phyloP scores from a whole-genome alignment of 2,329 filamentous ascomycete genomes.

The Phoma herbarum region DNA sequence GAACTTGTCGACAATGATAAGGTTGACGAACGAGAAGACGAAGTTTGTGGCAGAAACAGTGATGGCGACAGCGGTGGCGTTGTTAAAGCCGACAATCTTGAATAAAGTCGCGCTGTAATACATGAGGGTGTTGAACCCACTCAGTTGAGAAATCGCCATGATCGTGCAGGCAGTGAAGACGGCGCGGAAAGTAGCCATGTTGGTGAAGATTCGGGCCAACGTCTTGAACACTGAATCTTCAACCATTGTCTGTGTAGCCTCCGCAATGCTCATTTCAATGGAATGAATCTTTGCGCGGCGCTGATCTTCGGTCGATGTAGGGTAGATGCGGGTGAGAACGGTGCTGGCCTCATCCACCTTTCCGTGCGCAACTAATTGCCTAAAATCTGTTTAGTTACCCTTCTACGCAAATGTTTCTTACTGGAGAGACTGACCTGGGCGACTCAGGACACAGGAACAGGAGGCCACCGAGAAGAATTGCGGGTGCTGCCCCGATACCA shows the following conservation, averaged over 20 bases:
- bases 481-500: constrained; percentile 48
- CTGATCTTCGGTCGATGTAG: constrained; percentile 37
- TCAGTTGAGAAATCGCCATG: constrained; percentile 50
- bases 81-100: constrained; percentile 75
- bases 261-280: constrained; percentile 45
- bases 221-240: constrained; percentile 46
- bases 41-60: constrained; percentile 85
- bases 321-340: constrained; percentile 48
- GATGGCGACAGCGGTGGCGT: constrained; percentile 80
- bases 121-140: constrained; percentile 78
- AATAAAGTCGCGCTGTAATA: constrained; percentile 66
- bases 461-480: constrained; percentile 47
- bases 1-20: constrained; percentile 79
- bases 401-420: not conserved
- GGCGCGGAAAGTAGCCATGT: constrained; percentile 45
- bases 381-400: not conserved
- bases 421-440: constrained; percentile 22
- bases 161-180: constrained; percentile 48
- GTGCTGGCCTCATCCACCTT: constrained; percentile 42
- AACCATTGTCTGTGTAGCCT: constrained; percentile 43
- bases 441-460: constrained; percentile 49
- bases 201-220: constrained; percentile 46
- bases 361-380: constrained; percentile 50
- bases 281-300: constrained; percentile 38
- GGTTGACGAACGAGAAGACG: constrained; percentile 76